phyloP scores from a whole-genome alignment of 495 filamentous ascomycete genomes.

The Chaetomium tenue region DNA sequence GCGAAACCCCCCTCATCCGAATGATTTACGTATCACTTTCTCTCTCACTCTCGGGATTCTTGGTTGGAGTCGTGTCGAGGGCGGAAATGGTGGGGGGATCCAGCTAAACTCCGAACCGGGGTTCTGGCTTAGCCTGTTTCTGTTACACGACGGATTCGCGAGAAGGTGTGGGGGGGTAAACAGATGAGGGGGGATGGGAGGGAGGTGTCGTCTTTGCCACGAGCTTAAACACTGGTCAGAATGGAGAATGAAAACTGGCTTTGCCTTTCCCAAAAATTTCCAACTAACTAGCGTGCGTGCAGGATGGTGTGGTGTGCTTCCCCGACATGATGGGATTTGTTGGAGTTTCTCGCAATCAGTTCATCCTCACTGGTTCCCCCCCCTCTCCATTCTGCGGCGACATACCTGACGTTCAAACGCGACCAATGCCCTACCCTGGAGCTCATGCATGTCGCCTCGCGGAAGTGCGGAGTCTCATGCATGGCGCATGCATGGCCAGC shows the following conservation, averaged over 20 bases:
- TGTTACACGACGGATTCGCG: not conserved
- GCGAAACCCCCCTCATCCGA: not conserved
- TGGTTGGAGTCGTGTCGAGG: not conserved
- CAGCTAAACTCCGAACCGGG: not conserved
- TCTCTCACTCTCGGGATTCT: constrained; percentile 2
- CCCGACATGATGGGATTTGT: constrained; percentile 9
- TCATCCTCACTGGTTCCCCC: not conserved
- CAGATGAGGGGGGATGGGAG: not conserved
- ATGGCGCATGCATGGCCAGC: not conserved
- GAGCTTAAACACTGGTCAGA: not conserved
- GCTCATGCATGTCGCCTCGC: not conserved
- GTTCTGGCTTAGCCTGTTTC: constrained; percentile 9
- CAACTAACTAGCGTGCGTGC: not conserved
- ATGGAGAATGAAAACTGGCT: not conserved
- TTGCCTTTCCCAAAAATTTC: not conserved
- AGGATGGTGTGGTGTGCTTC: constrained; percentile 4
- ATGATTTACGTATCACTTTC: constrained; percentile 16
- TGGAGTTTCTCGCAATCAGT: constrained; percentile 12
- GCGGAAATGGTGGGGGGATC: constrained; percentile 1
- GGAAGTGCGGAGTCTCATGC: constrained; percentile 1
- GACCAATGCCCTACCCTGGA: not conserved
- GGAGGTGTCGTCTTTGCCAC: not conserved
- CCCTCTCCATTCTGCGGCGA: too few relatives aligned
- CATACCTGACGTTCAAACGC: not conserved
- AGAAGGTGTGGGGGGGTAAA: too few relatives aligned